Conservation (phyloP, 2,329 filamentous ascomycete genomes). For the Diaporthe australafricana region DNA sequence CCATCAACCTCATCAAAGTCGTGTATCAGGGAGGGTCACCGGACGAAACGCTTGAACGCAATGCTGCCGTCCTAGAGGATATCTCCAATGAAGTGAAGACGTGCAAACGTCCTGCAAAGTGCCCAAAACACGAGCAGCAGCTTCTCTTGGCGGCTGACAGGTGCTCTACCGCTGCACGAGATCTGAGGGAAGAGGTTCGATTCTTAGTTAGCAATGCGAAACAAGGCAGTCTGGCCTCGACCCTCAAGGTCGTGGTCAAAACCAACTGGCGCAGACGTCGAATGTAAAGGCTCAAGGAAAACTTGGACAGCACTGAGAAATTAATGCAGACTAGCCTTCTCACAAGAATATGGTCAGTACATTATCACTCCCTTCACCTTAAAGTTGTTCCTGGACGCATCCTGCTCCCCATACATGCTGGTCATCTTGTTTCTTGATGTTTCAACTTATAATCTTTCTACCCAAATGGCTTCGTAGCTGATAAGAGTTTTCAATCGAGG, state of each 20-base stretch:
- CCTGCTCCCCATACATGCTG: no score
- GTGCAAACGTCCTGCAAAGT: neutral
- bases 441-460: no score
- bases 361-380: neutral
- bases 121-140: neutral
- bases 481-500: neutral
- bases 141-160: neutral
- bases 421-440: no score
- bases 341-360: neutral
- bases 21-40: slow-evolving; percentile 3
- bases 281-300: slow-evolving; percentile 1
- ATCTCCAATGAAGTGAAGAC: neutral
- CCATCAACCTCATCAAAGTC: neutral
- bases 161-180: neutral
- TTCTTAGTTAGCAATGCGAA: slow-evolving; percentile 6
- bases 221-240: neutral
- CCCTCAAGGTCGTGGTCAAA: slow-evolving; percentile 7
- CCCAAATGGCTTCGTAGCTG: neutral
- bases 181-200: neutral
- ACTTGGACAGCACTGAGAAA: neutral
- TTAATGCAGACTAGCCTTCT: slow-evolving; percentile 9
- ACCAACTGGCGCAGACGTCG: slow-evolving; percentile 14
- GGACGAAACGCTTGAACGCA: neutral
- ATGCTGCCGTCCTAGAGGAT: neutral
- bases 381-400: no score